phyloP scores from a whole-genome alignment of 2,329 filamentous ascomycete genomes.

The Canariomyces notabilis region DNA sequence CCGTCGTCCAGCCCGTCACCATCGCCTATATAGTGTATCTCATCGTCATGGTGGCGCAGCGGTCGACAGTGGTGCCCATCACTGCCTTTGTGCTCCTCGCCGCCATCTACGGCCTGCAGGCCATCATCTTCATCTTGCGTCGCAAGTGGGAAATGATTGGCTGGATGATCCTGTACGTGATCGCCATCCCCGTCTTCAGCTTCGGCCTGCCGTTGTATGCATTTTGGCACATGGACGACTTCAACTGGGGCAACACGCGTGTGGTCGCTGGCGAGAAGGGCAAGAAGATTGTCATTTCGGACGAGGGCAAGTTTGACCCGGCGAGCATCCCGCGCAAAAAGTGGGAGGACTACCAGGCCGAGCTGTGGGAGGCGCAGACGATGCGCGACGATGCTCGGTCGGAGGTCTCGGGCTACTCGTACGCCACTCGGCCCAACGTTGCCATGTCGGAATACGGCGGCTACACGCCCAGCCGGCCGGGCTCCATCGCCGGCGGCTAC shows the following conservation, averaged over 20 bases:
- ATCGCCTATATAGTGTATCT: slow-evolving; percentile 87
- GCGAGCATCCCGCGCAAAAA: slow-evolving; percentile 90
- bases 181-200: slow-evolving; percentile 87
- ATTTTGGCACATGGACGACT: slow-evolving; percentile 99
- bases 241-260: slow-evolving; percentile 98
- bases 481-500: slow-evolving; percentile 46
- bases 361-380: slow-evolving; percentile 93
- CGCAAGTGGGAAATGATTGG: slow-evolving; percentile 99
- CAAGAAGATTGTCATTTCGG: slow-evolving; percentile 85
- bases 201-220: slow-evolving; percentile 86
- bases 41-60: slow-evolving; percentile 64
- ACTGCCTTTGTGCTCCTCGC: slow-evolving; percentile 86
- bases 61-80: slow-evolving; percentile 64
- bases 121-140: slow-evolving; percentile 91
- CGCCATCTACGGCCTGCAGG: slow-evolving; percentile 96
- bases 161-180: slow-evolving; percentile 95
- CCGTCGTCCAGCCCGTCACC: slow-evolving; percentile 85
- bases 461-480: slow-evolving; percentile 50
- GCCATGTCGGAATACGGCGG: slow-evolving; percentile 64
- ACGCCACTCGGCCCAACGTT: slow-evolving; percentile 71
- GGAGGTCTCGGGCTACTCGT: slow-evolving; percentile 89
- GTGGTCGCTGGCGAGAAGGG: slow-evolving; percentile 92
- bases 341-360: slow-evolving; percentile 98
- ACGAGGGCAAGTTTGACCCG: slow-evolving; percentile 97
- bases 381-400: slow-evolving; percentile 76